Evolutionary conservation across 495 filamentous ascomycete genomes (phyloP), one percentile per base, ranked within the genome.

Genomic region (Talaromyces thailandensis): DNA sequence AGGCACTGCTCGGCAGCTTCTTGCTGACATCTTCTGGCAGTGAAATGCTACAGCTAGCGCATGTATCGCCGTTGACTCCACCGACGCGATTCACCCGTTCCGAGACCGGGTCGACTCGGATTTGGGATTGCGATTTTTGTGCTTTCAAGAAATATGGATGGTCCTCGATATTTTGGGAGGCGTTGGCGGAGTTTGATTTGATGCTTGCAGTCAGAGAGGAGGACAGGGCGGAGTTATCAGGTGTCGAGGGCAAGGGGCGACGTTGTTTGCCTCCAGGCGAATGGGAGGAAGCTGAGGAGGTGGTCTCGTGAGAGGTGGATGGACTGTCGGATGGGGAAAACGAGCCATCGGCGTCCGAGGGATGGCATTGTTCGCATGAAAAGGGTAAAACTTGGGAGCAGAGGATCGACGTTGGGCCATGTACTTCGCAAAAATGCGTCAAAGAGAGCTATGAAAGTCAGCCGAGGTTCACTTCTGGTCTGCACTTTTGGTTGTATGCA

Each of bases 401-500:
- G 76, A 97, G 89, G 73, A 97, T 86, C 58, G 92, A 94, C 56
- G 92, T 96, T 12, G 93, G 93, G 64, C 93, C 93, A 81, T 97
- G 92, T 68, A 92, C 81, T 75, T 97, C 93, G 81, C 93, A 97
- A 75, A 96, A 97, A 78, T 97, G 93, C 69, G 93, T 93, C 67
- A 97, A 84, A 72, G 91, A 95, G 70, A 96, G 84, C 93, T 97
- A 58, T 66, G n/a, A 43, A 53, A 25, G 28, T 56, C 45, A 64
- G 55, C 56, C 50, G 24, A 32, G 26, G 40, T 57, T 14, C 28
- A 35, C 31, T 1, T 31, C 7, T 8, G 21, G 21, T 37, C 29
- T 45, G 26, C 50, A 45, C 32, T 14, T 48, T 25, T 51, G 16
- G 28, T 18, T 31, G 26, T 50, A 18, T 21, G n/a, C n/a, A n/a